Base-by-base conservation (phyloP, 2,329 filamentous ascomycete species). In the Aspergillus sp. region DNA sequence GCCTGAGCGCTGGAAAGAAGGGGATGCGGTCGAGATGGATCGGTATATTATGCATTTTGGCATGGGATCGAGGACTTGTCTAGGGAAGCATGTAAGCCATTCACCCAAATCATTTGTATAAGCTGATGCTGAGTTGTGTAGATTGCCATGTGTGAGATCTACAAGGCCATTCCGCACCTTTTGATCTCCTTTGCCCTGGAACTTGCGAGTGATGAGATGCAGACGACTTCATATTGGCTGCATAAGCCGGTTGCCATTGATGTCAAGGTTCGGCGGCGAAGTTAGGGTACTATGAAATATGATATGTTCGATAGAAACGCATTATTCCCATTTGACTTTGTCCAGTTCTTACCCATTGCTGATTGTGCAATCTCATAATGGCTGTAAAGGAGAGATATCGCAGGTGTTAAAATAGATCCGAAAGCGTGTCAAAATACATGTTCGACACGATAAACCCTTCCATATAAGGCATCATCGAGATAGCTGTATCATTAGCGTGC, bases 71-170 rank as follows among this genome's bases (percentile, higher is more conserved):
- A 41, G 59, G 30, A 59, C 53, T 9, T 61, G 59, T 27, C 27
- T 61, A 13, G 59, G 56, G 20, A 61, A 61, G 34, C 42, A 61
- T 54, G 56, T 59, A 37, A 56, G 53, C 4, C 4, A 20, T 20
- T 20, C 20, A 20, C 20, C 20, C 20, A 4, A 20, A 20, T 20
- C 3, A 20, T 20, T 20, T 20, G 20, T 20, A 20, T 20, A 20
- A 20, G 20, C 20, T 20, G 20, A 4, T 20, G 20, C 20, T 20
- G 15, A 54, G 22, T 17, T 17, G 17, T 50, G 33, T 20, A 62
- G 61, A 57, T 64, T 11, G 58, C 60, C 1, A 40, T 64, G 56
- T 55, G 55, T 40, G 61, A 62, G 53, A 52, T 63, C 9, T 63
- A 61, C 46, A 61, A 63, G 30, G 51, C 57, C 11, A 58, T 63